These are phyloP conservation scores for Salix exigua DNA, from an alignment of 345 rosid genomes.

Conservation along the genomic window DNA sequence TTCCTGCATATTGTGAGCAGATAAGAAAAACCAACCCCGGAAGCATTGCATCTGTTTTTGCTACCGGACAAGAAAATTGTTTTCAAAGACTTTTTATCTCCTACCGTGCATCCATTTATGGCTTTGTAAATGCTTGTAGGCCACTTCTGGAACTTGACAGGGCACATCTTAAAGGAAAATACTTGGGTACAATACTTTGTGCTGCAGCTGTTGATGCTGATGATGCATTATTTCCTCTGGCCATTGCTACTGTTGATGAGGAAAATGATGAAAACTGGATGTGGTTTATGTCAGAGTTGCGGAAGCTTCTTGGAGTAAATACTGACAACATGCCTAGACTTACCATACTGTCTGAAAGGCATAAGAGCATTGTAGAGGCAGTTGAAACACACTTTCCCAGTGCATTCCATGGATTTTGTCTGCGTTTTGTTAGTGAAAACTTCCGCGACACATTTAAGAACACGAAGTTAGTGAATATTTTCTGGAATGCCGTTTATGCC, in stretches of 20 bases:
- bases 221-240: conserved; percentile 78
- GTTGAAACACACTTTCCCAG: conserved; percentile 97
- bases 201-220: conserved; percentile 96
- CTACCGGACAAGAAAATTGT: conserved; percentile 82
- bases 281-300: conserved; percentile 95
- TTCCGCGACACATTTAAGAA: conserved; percentile 94
- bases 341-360: conserved; percentile 94
- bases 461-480: conserved; percentile 80
- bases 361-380: conserved; percentile 75
- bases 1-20: conserved; percentile 90
- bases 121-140: conserved; percentile 85
- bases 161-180: conserved; percentile 92
- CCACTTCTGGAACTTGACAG: conserved; percentile 91
- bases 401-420: conserved; percentile 91
- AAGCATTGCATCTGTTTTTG: conserved; percentile 83
- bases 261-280: conserved; percentile 94
- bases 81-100: conserved; percentile 93
- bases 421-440: conserved; percentile 79
- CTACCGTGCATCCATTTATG: conserved; percentile 81
- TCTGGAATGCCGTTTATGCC: conserved; percentile 96
- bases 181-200: conserved; percentile 77
- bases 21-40: conserved; percentile 76
- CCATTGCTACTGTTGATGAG: conserved; percentile 75
- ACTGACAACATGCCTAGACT: conserved; percentile 95
- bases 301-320: conserved; percentile 90